Evolutionary conservation across 2,329 filamentous ascomycete genomes (phyloP).

Genomic region (Aspergillus cejpii): DNA sequence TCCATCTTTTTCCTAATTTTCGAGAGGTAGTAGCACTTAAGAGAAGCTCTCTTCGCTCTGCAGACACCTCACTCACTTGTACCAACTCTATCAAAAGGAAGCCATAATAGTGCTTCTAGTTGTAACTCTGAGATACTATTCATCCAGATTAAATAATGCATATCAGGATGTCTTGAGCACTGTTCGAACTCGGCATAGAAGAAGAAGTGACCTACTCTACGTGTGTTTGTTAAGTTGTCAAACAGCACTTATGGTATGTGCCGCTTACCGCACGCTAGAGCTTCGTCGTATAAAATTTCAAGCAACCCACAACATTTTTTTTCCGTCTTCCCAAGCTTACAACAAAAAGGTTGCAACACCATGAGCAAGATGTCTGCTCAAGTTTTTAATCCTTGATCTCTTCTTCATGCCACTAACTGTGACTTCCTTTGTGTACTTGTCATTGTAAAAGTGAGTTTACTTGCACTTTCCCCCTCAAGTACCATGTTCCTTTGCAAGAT

Average conservation of each 20-base stretch:
- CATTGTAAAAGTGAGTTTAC: conserved; percentile 2
- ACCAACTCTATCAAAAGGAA: too few species aligned
- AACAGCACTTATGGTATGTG: conserved; percentile 12
- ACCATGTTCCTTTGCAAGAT: conserved; percentile 22
- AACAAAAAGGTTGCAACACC: conserved; percentile 8
- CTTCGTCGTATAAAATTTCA: conserved; percentile 15
- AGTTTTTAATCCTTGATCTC: neutral
- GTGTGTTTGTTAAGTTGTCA: conserved; percentile 16
- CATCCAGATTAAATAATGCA: too few species aligned
- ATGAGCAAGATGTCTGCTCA: neutral
- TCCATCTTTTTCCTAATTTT: neutral
- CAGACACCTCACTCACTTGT: too few species aligned
- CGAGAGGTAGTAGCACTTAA: neutral
- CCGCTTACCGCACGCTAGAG: conserved; percentile 13
- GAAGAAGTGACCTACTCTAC: too few species aligned
- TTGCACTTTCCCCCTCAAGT: neutral
- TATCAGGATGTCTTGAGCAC: too few species aligned
- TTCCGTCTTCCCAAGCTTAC: conserved; percentile 12
- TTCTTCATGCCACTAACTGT: conserved; percentile 2
- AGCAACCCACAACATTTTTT: conserved; percentile 20
- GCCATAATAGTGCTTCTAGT: too few species aligned
- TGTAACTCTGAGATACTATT: too few species aligned
- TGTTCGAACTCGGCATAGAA: too few species aligned
- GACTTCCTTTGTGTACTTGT: neutral
- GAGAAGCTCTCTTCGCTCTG: too few species aligned